Evolutionary conservation across 1,284 basidiomycete genomes (phyloP).

Genomic region (Austroboletus olivaceoglutinosus): DNA sequence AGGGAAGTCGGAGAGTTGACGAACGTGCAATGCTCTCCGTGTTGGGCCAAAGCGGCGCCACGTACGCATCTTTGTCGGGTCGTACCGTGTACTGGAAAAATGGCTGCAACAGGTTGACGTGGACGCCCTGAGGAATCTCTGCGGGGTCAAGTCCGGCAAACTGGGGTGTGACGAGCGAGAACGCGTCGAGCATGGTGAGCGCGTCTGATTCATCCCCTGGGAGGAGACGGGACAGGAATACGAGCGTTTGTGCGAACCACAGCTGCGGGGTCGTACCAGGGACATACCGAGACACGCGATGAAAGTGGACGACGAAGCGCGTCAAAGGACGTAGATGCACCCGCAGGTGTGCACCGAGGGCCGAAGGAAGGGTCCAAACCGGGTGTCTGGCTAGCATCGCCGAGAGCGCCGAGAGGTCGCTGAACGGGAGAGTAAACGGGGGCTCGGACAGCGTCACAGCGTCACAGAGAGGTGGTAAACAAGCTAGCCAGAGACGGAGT

Average conservation of each 20-base stretch:
- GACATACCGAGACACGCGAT: constrained; percentile 52
- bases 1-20: constrained; percentile 55
- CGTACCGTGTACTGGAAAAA: constrained; percentile 53
- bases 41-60: constrained; percentile 49
- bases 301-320: constrained; percentile 50
- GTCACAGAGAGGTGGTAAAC: constrained; percentile 43
- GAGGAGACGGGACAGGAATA: constrained; percentile 51
- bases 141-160: constrained; percentile 13
- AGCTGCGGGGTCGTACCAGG: constrained; percentile 53
- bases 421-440: constrained; percentile 57
- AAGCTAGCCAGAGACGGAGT: constrained; percentile 64
- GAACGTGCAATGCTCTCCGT: constrained; percentile 52
- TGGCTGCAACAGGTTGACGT: constrained; percentile 47
- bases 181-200: constrained; percentile 16
- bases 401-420: constrained; percentile 50
- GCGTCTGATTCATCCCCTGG: constrained; percentile 63
- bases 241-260: constrained; percentile 65
- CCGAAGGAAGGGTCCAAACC: constrained; percentile 43
- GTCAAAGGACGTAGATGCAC: constrained; percentile 52
- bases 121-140: constrained; percentile 25
- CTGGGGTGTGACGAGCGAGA: constrained; percentile 19
- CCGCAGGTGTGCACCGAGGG: constrained; percentile 19
- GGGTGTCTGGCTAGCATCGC: constrained; percentile 49
- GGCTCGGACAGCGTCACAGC: constrained; percentile 37
- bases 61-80: constrained; percentile 31